These are phyloP conservation scores for Croton setiger DNA, from an alignment of 441 rosid species.

Conservation along the genomic window DNA sequence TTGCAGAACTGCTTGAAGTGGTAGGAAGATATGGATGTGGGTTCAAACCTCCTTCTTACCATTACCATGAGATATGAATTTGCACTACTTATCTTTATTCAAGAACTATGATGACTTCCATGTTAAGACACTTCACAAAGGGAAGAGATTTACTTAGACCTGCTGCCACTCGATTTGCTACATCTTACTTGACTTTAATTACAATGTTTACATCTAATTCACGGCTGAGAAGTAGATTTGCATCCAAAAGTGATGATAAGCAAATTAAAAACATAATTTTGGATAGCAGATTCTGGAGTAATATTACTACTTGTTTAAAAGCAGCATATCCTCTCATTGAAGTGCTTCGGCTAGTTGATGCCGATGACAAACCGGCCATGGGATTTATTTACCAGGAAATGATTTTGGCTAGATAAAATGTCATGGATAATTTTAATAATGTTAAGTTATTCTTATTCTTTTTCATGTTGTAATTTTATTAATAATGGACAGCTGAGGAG, in stretches of 20 bases:
- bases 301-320: not conserved
- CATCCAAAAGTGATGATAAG: too few species aligned
- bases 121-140: not conserved
- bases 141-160: not conserved
- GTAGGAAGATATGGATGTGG: not conserved
- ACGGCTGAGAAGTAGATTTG: not conserved
- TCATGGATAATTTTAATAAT: not conserved
- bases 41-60: not conserved
- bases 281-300: not conserved
- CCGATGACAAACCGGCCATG: not conserved
- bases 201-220: not conserved
- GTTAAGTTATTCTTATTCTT: too few species aligned
- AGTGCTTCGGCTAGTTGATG: not conserved
- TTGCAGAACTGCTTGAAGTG: not conserved
- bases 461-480: too few species aligned
- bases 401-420: not conserved
- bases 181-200: constrained; percentile 1
- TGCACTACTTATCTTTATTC: not conserved
- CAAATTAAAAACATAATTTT: too few species aligned
- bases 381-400: constrained; percentile 6
- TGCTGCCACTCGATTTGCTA: not conserved
- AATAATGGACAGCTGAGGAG: too few species aligned
- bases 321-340: constrained; percentile 1
- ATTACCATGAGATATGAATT: not conserved
- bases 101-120: not conserved